phyloP scores from a whole-genome alignment of 345 rosid species.

The Salix suchowensis region DNA sequence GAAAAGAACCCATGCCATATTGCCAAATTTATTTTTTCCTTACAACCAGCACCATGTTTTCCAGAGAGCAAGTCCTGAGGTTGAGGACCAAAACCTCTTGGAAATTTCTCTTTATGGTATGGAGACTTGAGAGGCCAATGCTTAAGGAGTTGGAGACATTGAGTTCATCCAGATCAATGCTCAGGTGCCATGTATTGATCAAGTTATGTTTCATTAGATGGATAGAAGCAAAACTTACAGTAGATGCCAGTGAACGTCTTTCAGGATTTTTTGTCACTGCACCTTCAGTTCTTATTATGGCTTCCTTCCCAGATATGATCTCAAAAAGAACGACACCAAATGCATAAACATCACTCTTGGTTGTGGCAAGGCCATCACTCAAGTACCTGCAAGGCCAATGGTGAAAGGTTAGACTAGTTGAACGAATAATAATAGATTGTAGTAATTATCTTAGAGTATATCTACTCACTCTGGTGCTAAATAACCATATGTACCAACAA shows the following conservation, averaged over 20 bases:
- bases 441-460: neutral
- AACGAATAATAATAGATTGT: neutral
- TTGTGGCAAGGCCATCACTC: conserved; percentile 79
- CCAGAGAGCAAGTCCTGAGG: neutral
- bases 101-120: too few species aligned
- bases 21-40: neutral
- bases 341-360: conserved; percentile 92
- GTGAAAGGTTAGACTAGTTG: conserved; percentile 3
- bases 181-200: neutral
- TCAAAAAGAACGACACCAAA: conserved; percentile 94
- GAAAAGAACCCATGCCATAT: neutral
- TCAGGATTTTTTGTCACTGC: conserved; percentile 54
- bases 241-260: conserved; percentile 77
- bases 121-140: too few species aligned
- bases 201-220: conserved; percentile 1
- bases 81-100: neutral
- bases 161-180: too few species aligned
- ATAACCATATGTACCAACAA: conserved; percentile 96
- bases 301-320: conserved; percentile 83
- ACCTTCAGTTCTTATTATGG: conserved; percentile 67
- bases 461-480: conserved; percentile 89
- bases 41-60: neutral
- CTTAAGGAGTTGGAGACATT: too few species aligned
- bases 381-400: conserved; percentile 53
- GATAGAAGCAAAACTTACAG: conserved; percentile 45